Evolutionary conservation across 2,329 filamentous ascomycete species (phyloP).

Genomic region (Akanthomyces uredinophilus): DNA sequence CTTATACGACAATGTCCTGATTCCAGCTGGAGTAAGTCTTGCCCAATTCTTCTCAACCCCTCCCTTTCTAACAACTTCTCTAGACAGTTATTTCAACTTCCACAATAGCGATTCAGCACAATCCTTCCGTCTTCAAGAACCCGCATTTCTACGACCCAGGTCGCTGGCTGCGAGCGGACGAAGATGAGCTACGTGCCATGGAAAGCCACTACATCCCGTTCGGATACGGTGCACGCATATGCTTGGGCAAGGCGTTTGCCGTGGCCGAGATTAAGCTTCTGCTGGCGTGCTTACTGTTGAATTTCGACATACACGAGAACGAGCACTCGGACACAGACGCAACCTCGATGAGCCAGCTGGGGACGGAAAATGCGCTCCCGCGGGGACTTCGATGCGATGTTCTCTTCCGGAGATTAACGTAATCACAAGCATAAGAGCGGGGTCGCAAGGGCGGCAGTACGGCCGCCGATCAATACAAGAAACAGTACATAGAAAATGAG

Average conservation of each 20-base stretch:
- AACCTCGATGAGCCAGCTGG: neutral
- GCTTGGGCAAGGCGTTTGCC: neutral
- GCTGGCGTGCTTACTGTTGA: neutral
- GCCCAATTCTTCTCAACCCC: neutral
- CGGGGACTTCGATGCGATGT: conserved; percentile 5
- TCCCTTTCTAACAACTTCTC: neutral
- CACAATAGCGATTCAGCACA: conserved; percentile 3
- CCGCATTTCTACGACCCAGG: conserved; percentile 5
- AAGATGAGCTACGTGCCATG: conserved; percentile 1
- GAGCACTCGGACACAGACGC: conserved; percentile 3
- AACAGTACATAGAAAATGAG: neutral
- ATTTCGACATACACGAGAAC: conserved; percentile 7
- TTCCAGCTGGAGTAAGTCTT: neutral
- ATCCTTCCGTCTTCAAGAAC: conserved; percentile 1
- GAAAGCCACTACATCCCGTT: conserved; percentile 4
- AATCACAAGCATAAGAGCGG: neutral
- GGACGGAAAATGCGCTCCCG: conserved; percentile 4
- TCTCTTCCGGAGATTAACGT: conserved; percentile 1
- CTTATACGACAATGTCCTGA: conserved; percentile 3
- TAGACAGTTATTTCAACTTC: conserved; percentile 2
- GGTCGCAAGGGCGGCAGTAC: neutral
- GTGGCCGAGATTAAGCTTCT: neutral
- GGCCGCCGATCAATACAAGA: neutral
- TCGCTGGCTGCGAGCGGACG: conserved; percentile 6
- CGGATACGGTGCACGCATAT: neutral